Evolutionary conservation across 1,284 basidiomycete genomes (phyloP), one percentile per base, ranked within the genome.

Genomic region (Pseudozyma sp.): DNA sequence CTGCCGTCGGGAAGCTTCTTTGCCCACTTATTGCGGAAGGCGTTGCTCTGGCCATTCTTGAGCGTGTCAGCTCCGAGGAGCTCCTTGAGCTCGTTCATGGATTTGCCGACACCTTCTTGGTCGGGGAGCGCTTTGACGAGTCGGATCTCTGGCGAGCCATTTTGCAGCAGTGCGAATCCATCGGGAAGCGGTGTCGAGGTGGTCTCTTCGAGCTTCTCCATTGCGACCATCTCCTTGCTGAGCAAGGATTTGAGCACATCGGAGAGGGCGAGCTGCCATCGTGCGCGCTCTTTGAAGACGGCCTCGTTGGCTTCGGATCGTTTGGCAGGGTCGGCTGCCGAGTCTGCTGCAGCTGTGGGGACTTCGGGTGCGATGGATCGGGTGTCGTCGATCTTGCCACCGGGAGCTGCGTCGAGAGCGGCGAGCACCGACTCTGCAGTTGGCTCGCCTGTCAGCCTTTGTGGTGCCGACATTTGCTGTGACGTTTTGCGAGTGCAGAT

Each of bases 21-120:
- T 74, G 98, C 94, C 95, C 97, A 99, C 75, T 92, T 93, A 82
- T 93, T 96, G 87, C 95, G 97, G 89, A 99, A 97, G 24, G 96
- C 97, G 72, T 92, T 90, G 31, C 92, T 91, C 85, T 99, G 97
- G 3, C 97, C 97, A 68, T 84, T 77, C 69, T 82, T 83, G 50
- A 84, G 79, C 19, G 68, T 71, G 37, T 82, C 84, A 5, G 79
- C 80, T 7, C 82, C 82, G n/a, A 85, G 64, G 29, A 61, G 58
- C 29, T 69, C 61, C 56, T 77, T 71, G 54, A 83, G 77, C 35
- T 81, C 77, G 19, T 71, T 67, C 55, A 78, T 75, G 33, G 70
- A 60, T 45, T 65, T 75, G 46, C 81, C 82, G 19, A 75, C 65
- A 8, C 70, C 68, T 6, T 75, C 62, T 24, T 72, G 52, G 40